Evolutionary conservation across 2,329 filamentous ascomycete genomes (phyloP).

Genomic region (Colletotrichum incanum): DNA sequence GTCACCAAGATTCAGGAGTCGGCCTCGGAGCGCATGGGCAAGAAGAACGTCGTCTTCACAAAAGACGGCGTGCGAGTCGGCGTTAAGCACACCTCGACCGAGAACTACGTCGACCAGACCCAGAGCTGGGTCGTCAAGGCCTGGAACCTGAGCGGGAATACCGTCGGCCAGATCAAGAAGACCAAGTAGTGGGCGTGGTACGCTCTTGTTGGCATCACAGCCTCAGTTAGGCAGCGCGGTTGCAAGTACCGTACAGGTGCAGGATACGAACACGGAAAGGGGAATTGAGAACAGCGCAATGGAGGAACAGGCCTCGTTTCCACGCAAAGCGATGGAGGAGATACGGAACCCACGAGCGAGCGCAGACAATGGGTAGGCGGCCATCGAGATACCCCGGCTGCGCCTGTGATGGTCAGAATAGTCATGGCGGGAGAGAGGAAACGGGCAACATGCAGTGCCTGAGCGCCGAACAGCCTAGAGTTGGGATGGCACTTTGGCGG

Average conservation of each 20-base stretch:
- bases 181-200: constrained; percentile 21
- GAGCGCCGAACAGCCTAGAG: constrained; percentile 21
- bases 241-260: no score
- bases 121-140: constrained; percentile 79
- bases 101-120: constrained; percentile 81
- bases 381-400: constrained; percentile 16
- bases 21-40: constrained; percentile 79
- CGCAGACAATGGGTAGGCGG: background rate
- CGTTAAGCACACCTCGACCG: constrained; percentile 77
- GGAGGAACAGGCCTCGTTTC: background rate
- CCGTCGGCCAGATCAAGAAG: constrained; percentile 42
- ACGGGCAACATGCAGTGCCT: constrained; percentile 11
- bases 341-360: background rate
- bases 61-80: constrained; percentile 82
- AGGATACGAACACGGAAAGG: background rate
- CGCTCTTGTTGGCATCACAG: background rate
- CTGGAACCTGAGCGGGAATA: constrained; percentile 69
- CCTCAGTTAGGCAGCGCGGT: background rate
- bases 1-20: constrained; percentile 75
- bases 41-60: constrained; percentile 82
- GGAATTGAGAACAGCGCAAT: background rate
- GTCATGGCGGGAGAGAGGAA: background rate
- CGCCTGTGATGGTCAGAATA: constrained; percentile 8
- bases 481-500: constrained; percentile 31
- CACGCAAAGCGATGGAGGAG: background rate